These are phyloP conservation scores for Lipomyces oligophaga DNA, from an alignment of 805 yeast genomes.

Conservation along the genomic window DNA sequence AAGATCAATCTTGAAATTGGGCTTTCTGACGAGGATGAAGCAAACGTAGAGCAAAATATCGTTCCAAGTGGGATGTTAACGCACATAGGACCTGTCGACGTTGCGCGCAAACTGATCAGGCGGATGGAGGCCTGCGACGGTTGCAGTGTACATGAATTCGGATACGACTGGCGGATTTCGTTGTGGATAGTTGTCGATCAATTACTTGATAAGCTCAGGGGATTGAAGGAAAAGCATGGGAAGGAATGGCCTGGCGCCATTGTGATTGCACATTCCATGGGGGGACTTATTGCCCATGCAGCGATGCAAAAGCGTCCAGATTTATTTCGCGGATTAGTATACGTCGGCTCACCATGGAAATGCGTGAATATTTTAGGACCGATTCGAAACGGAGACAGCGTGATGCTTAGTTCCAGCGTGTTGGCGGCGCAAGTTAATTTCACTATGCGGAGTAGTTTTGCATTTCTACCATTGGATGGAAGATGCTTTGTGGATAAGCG, in stretches of 20 bases:
- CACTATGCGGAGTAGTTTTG: slow-evolving; percentile 80
- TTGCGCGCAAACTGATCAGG: slow-evolving; percentile 58
- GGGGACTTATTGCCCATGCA: slow-evolving; percentile 81
- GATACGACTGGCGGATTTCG: slow-evolving; percentile 92
- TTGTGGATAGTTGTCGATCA: slow-evolving; percentile 52
- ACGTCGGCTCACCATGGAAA: slow-evolving; percentile 79
- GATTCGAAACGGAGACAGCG: slow-evolving; percentile 73
- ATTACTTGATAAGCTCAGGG: slow-evolving; percentile 47
- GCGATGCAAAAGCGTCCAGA: slow-evolving; percentile 66
- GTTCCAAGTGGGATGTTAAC: slow-evolving; percentile 74
- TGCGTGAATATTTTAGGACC: slow-evolving; percentile 88
- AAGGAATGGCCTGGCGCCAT: slow-evolving; percentile 56
- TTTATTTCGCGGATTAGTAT: slow-evolving; percentile 68
- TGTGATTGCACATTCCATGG: slow-evolving; percentile 91
- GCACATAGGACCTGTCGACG: slow-evolving; percentile 84
- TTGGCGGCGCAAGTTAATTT: slow-evolving; percentile 79
- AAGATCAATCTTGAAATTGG: slow-evolving; percentile 70
- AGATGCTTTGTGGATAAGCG: slow-evolving; percentile 61
- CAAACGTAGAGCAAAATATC: slow-evolving; percentile 48
- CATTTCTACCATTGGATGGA: slow-evolving; percentile 73
- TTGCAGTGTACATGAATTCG: slow-evolving; percentile 64
- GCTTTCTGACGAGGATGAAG: slow-evolving; percentile 67
- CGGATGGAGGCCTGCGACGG: slow-evolving; percentile 45
- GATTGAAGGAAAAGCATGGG: slow-evolving; percentile 42
- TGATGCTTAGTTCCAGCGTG: slow-evolving; percentile 66